Evolutionary conservation across 1,284 basidiomycete genomes (phyloP).

Genomic region (Ceratobasidium sp.): DNA sequence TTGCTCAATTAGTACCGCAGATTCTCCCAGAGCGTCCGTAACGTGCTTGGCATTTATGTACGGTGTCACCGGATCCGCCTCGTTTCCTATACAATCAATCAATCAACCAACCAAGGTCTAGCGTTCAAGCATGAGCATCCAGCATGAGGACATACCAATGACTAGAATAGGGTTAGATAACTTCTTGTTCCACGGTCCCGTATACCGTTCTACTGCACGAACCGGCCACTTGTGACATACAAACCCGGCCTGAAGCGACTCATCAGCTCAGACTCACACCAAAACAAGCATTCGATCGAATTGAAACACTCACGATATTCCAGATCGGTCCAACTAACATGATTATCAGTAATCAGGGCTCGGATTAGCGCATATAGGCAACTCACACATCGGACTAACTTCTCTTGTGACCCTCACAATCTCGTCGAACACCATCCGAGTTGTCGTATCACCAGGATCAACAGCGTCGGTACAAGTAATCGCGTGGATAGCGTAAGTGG

Average conservation of each 20-base stretch:
- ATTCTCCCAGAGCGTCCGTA: conserved; percentile 18
- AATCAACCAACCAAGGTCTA: background rate
- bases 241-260: background rate
- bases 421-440: conserved; percentile 40
- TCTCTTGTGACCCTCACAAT: conserved; percentile 16
- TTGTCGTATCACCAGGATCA: conserved; percentile 38
- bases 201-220: conserved; percentile 43
- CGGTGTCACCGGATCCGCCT: conserved; percentile 44
- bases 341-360: too few species aligned
- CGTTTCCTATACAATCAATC: conserved; percentile 18
- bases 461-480: conserved; percentile 46
- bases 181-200: conserved; percentile 33
- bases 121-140: background rate
- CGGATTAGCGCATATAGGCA: background rate
- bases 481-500: background rate
- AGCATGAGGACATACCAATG: conserved; percentile 22
- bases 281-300: too few species aligned
- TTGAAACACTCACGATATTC: background rate
- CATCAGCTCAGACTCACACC: too few species aligned
- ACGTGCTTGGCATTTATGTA: conserved; percentile 28
- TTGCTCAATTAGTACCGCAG: conserved; percentile 33
- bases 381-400: conserved; percentile 41
- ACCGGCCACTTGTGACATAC: conserved; percentile 38
- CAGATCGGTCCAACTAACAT: conserved; percentile 28
- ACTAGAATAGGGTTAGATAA: conserved; percentile 45